Percentiles rank a stretch among this genome's conserved stretches.
Evolutionary conservation across 192 early-diverging fungal species (phyloP).

Genomic region (Piromyces finnis): DNA sequence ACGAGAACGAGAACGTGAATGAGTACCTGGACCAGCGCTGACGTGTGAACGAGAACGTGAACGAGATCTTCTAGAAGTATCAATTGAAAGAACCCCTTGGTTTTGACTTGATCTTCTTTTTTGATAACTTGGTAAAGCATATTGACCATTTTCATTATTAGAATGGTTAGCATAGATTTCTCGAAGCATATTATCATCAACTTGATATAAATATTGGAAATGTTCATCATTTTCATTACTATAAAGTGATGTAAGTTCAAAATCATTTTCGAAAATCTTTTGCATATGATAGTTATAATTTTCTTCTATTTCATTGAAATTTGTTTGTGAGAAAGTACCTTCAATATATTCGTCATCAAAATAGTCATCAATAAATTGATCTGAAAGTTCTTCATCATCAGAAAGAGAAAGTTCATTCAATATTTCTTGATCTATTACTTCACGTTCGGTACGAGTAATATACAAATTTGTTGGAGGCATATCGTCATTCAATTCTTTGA

Average conservation of each 20-base stretch:
- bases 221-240: neutral
- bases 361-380: neutral
- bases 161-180: neutral
- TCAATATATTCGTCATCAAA: neutral
- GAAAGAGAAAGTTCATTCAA: neutral
- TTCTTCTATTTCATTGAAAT: neutral
- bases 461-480: neutral
- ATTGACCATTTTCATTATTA: too few relatives aligned
- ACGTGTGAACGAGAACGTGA: neutral
- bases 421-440: neutral
- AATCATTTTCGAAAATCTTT: neutral
- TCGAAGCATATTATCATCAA: neutral
- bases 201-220: neutral
- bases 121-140: neutral
- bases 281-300: neutral
- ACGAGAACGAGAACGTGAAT: neutral
- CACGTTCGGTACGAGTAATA: neutral
- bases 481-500: neutral
- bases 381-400: neutral
- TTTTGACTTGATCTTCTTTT: neutral
- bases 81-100: neutral
- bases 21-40: neutral
- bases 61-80: neutral
- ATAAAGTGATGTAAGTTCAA: neutral
- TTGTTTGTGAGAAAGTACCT: neutral